Conservation (phyloP, 2,329 filamentous ascomycete species). For the Thyridium curvatum region DNA sequence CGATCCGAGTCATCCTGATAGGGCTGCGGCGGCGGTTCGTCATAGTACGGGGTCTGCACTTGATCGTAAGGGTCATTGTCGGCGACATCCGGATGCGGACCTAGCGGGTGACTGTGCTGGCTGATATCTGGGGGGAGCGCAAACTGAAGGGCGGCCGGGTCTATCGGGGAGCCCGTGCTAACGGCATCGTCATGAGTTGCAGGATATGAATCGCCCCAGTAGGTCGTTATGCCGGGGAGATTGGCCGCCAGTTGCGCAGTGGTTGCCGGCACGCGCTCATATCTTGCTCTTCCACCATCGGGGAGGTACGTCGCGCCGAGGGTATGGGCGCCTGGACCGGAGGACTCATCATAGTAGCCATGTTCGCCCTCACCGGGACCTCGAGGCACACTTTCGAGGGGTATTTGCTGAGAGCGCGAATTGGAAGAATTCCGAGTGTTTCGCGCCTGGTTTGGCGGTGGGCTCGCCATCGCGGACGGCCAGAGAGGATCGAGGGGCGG, state of each 20-base stretch:
- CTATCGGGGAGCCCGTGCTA: conserved; percentile 43
- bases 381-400: conserved; percentile 55
- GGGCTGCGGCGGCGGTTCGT: conserved; percentile 26
- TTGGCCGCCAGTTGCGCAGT: conserved; percentile 24
- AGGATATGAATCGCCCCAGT: conserved; percentile 45
- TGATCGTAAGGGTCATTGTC: conserved; percentile 12
- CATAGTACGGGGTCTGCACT: conserved; percentile 31
- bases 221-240: conserved; percentile 39
- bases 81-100: conserved; percentile 12
- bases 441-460: no score
- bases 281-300: conserved; percentile 3
- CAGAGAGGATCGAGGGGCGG: no score
- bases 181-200: conserved; percentile 26
- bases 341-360: neutral
- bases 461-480: no score
- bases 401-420: conserved; percentile 56
- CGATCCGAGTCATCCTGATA: conserved; percentile 48
- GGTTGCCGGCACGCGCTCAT: conserved; percentile 12
- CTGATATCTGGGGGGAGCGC: conserved; percentile 48
- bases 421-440: conserved; percentile 33
- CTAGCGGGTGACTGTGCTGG: conserved; percentile 16
- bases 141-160: conserved; percentile 45
- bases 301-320: conserved; percentile 4
- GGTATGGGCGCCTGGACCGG: neutral
- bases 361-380: conserved; percentile 13